Evolutionary conservation across 257 asterid species (phyloP).

Genomic region (Nicotiana noctiflora): DNA sequence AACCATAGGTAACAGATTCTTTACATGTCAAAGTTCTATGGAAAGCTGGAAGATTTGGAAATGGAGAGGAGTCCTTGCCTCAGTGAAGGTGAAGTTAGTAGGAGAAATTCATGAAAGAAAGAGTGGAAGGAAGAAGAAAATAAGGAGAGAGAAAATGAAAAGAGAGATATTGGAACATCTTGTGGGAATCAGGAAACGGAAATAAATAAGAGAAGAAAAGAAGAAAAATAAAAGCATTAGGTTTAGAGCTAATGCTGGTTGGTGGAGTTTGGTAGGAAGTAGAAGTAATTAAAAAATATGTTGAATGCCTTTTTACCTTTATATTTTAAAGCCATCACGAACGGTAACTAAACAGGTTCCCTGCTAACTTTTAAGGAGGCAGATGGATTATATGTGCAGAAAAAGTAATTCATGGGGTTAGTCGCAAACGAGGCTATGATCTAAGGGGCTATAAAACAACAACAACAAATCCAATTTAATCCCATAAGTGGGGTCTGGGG

Average conservation of each 20-base stretch:
- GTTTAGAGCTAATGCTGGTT: not conserved
- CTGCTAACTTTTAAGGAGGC: too few relatives aligned
- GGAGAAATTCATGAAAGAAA: constrained; percentile 6
- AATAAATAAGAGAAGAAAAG: not conserved
- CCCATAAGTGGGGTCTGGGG: too few relatives aligned
- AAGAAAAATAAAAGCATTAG: not conserved
- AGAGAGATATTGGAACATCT: not conserved
- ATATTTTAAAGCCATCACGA: not conserved
- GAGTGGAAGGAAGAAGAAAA: not conserved
- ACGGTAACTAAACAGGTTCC: not conserved
- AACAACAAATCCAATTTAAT: too few relatives aligned
- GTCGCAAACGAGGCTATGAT: too few relatives aligned
- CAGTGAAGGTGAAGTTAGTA: not conserved
- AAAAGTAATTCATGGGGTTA: too few relatives aligned
- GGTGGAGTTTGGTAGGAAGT: not conserved
- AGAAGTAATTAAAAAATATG: not conserved
- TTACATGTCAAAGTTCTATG: not conserved
- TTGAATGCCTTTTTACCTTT: not conserved
- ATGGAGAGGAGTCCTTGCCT: not conserved
- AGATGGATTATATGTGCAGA: too few relatives aligned
- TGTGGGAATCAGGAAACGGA: too few relatives aligned
- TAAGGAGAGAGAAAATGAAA: constrained; percentile 1
- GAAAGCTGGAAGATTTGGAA: constrained; percentile 2
- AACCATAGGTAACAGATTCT: not conserved
- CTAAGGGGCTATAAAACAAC: too few relatives aligned